Evolutionary conservation across 257 asterid genomes (phyloP).

Genomic region (Gardenia jasminoides): DNA sequence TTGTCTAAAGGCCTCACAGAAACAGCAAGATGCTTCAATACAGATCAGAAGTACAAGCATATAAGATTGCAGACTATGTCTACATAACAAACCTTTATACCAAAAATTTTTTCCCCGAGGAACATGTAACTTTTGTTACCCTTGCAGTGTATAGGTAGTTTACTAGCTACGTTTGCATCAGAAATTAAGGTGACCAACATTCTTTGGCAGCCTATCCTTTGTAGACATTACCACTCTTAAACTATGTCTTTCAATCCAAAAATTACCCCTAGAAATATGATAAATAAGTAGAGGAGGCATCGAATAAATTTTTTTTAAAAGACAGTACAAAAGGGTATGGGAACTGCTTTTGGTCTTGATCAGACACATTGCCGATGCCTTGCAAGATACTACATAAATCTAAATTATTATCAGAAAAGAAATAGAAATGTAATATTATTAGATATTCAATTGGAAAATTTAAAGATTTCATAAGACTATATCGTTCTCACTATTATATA

Average conservation of each 20-base stretch:
- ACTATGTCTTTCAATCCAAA: not conserved
- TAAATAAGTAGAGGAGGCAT: not conserved
- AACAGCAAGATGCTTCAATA: conserved; percentile 67
- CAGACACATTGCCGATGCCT: not conserved
- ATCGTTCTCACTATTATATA: no score
- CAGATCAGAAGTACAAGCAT: conserved; percentile 82
- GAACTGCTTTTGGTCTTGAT: not conserved
- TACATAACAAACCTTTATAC: conserved; percentile 29
- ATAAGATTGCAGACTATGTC: conserved; percentile 70
- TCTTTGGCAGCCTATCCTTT: not conserved
- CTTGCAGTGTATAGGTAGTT: not conserved
- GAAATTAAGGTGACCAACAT: not conserved
- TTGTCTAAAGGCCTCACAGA: conserved; percentile 71
- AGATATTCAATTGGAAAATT: no score
- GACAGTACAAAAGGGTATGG: not conserved
- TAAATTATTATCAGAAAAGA: no score
- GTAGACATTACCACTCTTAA: not conserved
- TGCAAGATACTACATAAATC: no score
- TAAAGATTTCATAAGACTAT: no score
- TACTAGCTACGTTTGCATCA: not conserved
- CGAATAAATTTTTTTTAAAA: not conserved
- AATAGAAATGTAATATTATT: no score
- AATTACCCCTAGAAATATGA: not conserved
- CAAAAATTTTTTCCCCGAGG: conserved; percentile 20
- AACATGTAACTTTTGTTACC: not conserved